A percentile compares a stretch with the other conserved stretches of the same genome.
Conservation (phyloP, 2,329 filamentous ascomycete species). For the Thyridium curvatum region DNA sequence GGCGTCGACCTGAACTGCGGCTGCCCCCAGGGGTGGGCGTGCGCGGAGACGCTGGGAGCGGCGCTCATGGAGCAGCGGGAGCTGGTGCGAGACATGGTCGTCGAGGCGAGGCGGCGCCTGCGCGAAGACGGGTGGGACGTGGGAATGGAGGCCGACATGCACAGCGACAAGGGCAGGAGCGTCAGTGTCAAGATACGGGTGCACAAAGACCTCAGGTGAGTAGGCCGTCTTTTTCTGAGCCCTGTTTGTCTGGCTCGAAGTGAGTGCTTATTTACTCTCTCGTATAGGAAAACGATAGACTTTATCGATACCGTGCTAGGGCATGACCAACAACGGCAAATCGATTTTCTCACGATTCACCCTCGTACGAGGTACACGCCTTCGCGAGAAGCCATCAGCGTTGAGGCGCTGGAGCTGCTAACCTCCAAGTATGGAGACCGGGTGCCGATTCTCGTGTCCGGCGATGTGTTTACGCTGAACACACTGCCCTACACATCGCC, state of each 20-base stretch:
- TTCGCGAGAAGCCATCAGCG: conserved; percentile 53
- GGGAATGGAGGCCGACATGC: conserved; percentile 32
- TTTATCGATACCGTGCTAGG: conserved; percentile 58
- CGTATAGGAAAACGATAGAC: conserved; percentile 47
- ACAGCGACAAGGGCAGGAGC: conserved; percentile 41
- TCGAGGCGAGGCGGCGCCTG: conserved; percentile 47
- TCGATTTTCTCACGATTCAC: conserved; percentile 67
- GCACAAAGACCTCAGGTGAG: conserved; percentile 53
- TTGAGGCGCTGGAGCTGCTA: conserved; percentile 53
- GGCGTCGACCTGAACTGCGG: conserved; percentile 69
- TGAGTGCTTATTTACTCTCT: no score
- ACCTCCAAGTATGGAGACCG: conserved; percentile 42
- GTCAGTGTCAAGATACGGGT: conserved; percentile 68
- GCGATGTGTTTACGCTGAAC: conserved; percentile 57
- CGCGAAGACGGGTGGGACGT: conserved; percentile 47
- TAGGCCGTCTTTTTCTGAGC: no score
- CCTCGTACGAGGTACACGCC: conserved; percentile 57
- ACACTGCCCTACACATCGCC: conserved; percentile 38
- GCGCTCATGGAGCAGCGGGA: conserved; percentile 62
- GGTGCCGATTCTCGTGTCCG: conserved; percentile 63
- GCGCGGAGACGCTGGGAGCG: conserved; percentile 60
- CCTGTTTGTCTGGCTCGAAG: neutral
- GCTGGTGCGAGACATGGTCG: conserved; percentile 60
- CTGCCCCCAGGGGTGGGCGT: conserved; percentile 68
- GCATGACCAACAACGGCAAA: conserved; percentile 40